Base-by-base conservation (phyloP, 2,329 filamentous ascomycete genomes). In the Trichoderma pleuroti region DNA sequence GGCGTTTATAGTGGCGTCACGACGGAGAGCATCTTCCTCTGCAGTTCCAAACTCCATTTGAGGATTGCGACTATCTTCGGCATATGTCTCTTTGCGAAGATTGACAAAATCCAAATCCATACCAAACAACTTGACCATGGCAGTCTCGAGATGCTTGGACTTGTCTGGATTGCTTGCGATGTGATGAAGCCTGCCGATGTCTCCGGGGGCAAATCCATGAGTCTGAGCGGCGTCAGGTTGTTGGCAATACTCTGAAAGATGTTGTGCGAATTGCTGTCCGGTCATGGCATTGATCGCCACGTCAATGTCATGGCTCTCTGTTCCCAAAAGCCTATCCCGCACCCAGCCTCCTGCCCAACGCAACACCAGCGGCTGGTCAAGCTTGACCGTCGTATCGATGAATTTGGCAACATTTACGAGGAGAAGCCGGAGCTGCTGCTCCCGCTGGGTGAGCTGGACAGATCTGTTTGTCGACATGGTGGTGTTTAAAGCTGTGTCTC, bases 41-140 rank as follows among this genome's bases (percentile, higher is more conserved):
- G 95, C 91, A 0, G 93, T 97, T 6, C 95, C 96, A 80, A 98
- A 98, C 78, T 97, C 94, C 86, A 98, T 92, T 75, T 93, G 87
- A 1, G 95, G 95, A 76, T 97, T 97, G 42, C 96, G 89, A 77
- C 93, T 97, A 72, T 96, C 90, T n/a, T 93, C 91, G 1, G 90
- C 87, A 76, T 98, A 98, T 0, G 91, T 94, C 82, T 98, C 96
- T 78, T 94, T 97, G 59, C 95, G 88, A 60, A 98, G 84, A 78
- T 98, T 99, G 75, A 99, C 96, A 77, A 99, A 90, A 78, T 99
- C 95, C 61, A 98, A 87, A 77, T 98, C 95, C 62, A 97, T 86
- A 1, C 92, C 93, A 76, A 97, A 90, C 71, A 98, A 90, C 74
- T 87, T 92, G 28, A 92, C 93, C 11, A 93, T 97, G 62, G 93